Percentiles rank a stretch among this genome's conserved stretches.
These are phyloP conservation scores for Paecilomyces fulvus DNA, from an alignment of 2,329 filamentous ascomycete species.

Conservation along the genomic window DNA sequence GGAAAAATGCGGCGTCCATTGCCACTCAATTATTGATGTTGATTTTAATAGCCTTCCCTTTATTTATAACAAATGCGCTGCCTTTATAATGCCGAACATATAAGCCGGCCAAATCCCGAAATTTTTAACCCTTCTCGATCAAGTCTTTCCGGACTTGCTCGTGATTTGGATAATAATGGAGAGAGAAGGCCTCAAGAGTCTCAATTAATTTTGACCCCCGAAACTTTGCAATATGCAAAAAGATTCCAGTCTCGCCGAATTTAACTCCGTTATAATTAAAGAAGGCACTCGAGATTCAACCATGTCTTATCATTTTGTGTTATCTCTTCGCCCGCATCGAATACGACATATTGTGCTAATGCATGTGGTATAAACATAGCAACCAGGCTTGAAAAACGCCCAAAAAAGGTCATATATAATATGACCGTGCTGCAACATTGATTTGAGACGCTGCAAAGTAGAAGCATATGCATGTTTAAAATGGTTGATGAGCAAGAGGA, in stretches of 20 bases:
- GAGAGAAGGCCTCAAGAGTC: constrained; percentile 21
- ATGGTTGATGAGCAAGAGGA: constrained; percentile 18
- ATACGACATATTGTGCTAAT: constrained; percentile 15
- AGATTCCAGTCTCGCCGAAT: constrained; percentile 12
- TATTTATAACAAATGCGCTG: constrained; percentile 23
- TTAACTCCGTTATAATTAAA: constrained; percentile 22
- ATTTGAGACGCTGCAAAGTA: constrained; percentile 15
- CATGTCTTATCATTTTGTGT: constrained; percentile 11
- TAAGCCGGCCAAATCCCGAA: constrained; percentile 16
- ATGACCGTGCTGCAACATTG: constrained; percentile 18
- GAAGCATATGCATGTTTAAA: constrained; percentile 16
- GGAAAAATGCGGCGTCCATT: constrained; percentile 14
- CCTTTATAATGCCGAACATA: constrained; percentile 23
- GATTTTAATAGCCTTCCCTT: constrained; percentile 12
- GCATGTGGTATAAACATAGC: constrained; percentile 17
- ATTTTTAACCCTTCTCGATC: constrained; percentile 18
- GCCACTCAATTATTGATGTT: constrained; percentile 14
- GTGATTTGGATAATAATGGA: constrained; percentile 17
- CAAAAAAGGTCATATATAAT: constrained; percentile 31
- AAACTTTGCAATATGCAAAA: constrained; percentile 17
- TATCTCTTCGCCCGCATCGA: constrained; percentile 13
- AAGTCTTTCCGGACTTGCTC: constrained; percentile 15
- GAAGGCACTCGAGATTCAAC: constrained; percentile 19
- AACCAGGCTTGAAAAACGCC: constrained; percentile 28
- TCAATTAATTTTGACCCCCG: constrained; percentile 20